Evolutionary conservation across 345 rosid species (phyloP).

Genomic region (Iberis pinnata): DNA sequence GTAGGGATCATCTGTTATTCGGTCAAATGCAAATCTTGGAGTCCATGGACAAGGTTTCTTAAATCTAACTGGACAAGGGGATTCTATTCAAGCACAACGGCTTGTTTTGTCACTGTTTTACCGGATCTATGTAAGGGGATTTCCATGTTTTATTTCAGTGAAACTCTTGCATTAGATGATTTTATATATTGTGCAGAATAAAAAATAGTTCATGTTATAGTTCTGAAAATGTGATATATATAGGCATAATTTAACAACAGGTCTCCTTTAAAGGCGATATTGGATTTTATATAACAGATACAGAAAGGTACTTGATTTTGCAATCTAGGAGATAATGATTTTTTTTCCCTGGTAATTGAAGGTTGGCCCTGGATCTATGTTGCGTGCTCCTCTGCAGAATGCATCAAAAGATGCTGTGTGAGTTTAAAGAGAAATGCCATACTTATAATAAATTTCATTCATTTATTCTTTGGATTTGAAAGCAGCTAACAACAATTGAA

Average conservation of each 20-base stretch:
- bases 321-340: slow-evolving; percentile 7
- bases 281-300: slow-evolving; percentile 10
- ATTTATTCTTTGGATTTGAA: background rate
- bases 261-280: slow-evolving; percentile 5
- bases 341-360: slow-evolving; percentile 33
- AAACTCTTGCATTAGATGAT: background rate
- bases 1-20: slow-evolving; percentile 90
- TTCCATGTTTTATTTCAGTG: slow-evolving; percentile 9
- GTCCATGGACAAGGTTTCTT: slow-evolving; percentile 96
- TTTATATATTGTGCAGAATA: too few species aligned
- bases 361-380: slow-evolving; percentile 89
- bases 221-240: slow-evolving; percentile 9
- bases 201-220: background rate
- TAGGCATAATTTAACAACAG: slow-evolving; percentile 4
- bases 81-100: slow-evolving; percentile 87
- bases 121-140: slow-evolving; percentile 69
- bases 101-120: slow-evolving; percentile 90
- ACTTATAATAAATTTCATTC: slow-evolving; percentile 12
- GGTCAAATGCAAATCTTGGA: slow-evolving; percentile 90
- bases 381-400: slow-evolving; percentile 86
- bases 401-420: slow-evolving; percentile 75
- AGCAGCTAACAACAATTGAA: slow-evolving; percentile 12
- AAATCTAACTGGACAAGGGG: slow-evolving; percentile 89
- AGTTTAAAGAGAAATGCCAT: slow-evolving; percentile 34
- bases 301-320: slow-evolving; percentile 14